phyloP scores from a whole-genome alignment of 768 basidiomycete genomes.

The Crepidotus variabilis region DNA sequence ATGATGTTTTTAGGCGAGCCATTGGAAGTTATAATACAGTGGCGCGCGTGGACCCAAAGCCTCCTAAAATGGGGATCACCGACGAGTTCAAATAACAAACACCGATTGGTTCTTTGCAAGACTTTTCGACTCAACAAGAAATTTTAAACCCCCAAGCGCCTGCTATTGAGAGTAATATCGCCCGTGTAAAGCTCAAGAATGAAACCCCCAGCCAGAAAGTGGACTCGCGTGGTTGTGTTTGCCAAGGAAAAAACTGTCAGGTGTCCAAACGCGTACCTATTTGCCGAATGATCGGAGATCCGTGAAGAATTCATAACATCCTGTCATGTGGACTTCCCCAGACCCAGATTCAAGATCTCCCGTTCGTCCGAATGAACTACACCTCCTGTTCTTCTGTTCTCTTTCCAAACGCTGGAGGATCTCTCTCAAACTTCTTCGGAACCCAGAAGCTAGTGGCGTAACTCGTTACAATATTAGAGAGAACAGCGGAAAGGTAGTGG shows the following conservation, averaged over 20 bases:
- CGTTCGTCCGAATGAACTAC: background rate
- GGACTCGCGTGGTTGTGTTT: background rate
- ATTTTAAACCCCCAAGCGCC: no score
- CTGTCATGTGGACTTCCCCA: background rate
- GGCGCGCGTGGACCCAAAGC: background rate
- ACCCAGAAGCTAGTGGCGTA: background rate
- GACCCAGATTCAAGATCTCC: background rate
- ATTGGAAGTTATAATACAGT: background rate
- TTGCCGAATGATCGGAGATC: conserved; percentile 1
- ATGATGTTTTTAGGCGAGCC: no score
- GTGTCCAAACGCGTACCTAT: background rate
- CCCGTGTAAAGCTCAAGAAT: no score
- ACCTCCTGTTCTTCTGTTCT: background rate
- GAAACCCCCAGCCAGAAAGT: background rate
- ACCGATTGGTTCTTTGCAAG: background rate
- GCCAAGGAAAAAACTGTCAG: background rate
- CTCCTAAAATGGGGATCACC: background rate
- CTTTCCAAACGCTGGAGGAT: background rate
- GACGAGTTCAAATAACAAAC: background rate
- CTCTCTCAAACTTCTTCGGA: background rate
- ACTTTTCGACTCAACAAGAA: background rate
- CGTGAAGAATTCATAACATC: background rate
- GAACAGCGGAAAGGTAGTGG: background rate
- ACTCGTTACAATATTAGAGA: background rate
- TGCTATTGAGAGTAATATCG: no score